Conservation (phyloP, 2,329 filamentous ascomycete species). For the Clarireedia hainanense region DNA sequence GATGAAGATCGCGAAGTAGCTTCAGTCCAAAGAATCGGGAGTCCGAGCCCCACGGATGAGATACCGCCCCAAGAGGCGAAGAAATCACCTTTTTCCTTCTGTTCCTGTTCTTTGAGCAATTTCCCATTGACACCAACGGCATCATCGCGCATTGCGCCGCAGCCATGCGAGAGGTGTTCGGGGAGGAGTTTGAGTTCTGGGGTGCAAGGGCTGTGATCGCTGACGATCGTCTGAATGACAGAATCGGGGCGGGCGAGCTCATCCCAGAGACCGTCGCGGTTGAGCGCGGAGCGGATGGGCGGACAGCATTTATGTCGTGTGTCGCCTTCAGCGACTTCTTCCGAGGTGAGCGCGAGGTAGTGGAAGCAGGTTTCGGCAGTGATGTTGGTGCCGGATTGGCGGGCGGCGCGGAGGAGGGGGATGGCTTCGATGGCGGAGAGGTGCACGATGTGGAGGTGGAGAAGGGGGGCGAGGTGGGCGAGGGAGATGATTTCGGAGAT, state of each 20-base stretch:
- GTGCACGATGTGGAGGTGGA: conserved; percentile 83
- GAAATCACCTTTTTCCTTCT: conserved; percentile 65
- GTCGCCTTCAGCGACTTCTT: conserved; percentile 59
- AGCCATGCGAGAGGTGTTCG: conserved; percentile 39
- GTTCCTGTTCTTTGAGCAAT: conserved; percentile 28
- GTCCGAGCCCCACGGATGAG: conserved; percentile 82
- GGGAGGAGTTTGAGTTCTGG: conserved; percentile 88
- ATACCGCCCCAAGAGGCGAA: conserved; percentile 96
- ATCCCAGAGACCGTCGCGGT: conserved; percentile 63
- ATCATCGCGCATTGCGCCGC: conserved; percentile 24
- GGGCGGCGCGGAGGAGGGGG: conserved; percentile 55
- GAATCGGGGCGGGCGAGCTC: conserved; percentile 66
- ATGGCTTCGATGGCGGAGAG: conserved; percentile 63
- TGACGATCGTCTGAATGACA: conserved; percentile 86
- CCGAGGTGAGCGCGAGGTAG: conserved; percentile 61
- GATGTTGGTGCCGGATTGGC: conserved; percentile 55
- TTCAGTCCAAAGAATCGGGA: conserved; percentile 71
- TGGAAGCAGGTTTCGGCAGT: conserved; percentile 74
- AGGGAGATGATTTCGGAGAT: conserved; percentile 79
- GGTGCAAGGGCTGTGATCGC: conserved; percentile 93
- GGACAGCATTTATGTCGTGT: conserved; percentile 70
- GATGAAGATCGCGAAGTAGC: conserved; percentile 28
- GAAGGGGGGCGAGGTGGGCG: conserved; percentile 68
- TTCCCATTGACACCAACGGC: conserved; percentile 23
- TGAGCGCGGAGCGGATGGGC: conserved; percentile 56